Evolutionary conservation across 306 rosid genomes (phyloP), one percentile per base, ranked within the genome.

Genomic region (Vigna angularis): DNA sequence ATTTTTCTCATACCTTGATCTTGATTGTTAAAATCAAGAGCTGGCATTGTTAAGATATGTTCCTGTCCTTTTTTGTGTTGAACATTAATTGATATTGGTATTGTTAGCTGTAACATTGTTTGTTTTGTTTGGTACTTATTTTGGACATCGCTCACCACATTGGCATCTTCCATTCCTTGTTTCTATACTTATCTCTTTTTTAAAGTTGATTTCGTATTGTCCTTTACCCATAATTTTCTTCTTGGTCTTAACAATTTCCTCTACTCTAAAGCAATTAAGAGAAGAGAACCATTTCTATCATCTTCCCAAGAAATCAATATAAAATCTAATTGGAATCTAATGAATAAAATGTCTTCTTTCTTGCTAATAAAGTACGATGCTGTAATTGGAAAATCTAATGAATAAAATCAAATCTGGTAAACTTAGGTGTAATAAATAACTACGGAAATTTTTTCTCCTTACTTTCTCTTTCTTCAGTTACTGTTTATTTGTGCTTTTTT

Each of bases 1-100:
- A 9, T 75, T 81, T 75, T 84, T 17, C 63, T 45, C 81, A 53
- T 40, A 42, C 65, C 67, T 52, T 66, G 71, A 22, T 63, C 16
- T 18, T 63, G 53, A n/a, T 63, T 75, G 64, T 51, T 63, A 13
- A 34, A 75, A 49, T 64, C 56, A 52, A 66, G 53, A 22, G 8
- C 12, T 48, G 32, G 5, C 16, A 16, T 45, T 12, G 7, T 18
- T 32, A 40, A 26, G 11, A 18, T 56, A 68, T 36, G 9, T 32
- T 48, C 61, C 26, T 70, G 15, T 44, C 9, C 15, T 16, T 20
- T 76, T 49, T 16, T 20, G 18, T 17, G 18, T 48, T 38, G 45
- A 4, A 76, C 56, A 52, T 51, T 77, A 57, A 17, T 68, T 52
- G 57, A 55, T 13, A 36, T 34, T 48, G 36, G 1, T 1, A 13